Evolutionary conservation across 768 basidiomycete species (phyloP).

Genomic region (Lepiota venenata): DNA sequence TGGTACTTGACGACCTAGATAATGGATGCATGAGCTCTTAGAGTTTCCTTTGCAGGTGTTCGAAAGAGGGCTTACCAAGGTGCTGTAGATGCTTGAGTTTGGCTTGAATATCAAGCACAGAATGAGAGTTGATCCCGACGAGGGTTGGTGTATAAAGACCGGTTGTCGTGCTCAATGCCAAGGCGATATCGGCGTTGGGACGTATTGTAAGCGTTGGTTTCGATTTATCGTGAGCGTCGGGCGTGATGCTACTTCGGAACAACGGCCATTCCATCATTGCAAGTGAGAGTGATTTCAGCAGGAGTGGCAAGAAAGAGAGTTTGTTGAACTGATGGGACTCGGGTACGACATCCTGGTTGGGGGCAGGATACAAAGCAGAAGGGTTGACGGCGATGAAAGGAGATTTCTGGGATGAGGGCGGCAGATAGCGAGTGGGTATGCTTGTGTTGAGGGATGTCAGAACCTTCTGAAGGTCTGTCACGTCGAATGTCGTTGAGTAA

Average conservation of each 20-base stretch:
- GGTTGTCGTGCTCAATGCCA: conserved; percentile 78
- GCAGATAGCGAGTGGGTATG: conserved; percentile 58
- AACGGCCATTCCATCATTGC: conserved; percentile 86
- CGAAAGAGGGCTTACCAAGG: background rate
- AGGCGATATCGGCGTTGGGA: conserved; percentile 66
- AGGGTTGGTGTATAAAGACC: conserved; percentile 84
- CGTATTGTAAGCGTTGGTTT: conserved; percentile 75
- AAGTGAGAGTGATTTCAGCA: conserved; percentile 77
- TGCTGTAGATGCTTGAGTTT: conserved; percentile 53
- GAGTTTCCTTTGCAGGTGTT: too few species aligned
- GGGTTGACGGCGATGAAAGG: conserved; percentile 31
- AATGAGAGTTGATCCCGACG: conserved; percentile 45
- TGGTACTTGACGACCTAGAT: conserved; percentile 67
- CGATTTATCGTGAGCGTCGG: conserved; percentile 20
- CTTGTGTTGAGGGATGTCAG: conserved; percentile 63
- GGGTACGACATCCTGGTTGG: conserved; percentile 40
- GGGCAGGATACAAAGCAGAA: conserved; percentile 34
- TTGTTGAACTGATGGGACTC: conserved; percentile 54
- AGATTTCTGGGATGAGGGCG: conserved; percentile 16
- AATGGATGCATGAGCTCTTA: background rate
- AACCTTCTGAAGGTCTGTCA: conserved; percentile 63
- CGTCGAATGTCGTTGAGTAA: conserved; percentile 72
- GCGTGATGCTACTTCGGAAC: conserved; percentile 72
- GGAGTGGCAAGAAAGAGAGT: conserved; percentile 79
- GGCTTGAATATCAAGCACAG: conserved; percentile 60